Evolutionary conservation across 2,329 filamentous ascomycete genomes (phyloP), one percentile per base, ranked within the genome.

Genomic region (Trichoderma oligosporum): DNA sequence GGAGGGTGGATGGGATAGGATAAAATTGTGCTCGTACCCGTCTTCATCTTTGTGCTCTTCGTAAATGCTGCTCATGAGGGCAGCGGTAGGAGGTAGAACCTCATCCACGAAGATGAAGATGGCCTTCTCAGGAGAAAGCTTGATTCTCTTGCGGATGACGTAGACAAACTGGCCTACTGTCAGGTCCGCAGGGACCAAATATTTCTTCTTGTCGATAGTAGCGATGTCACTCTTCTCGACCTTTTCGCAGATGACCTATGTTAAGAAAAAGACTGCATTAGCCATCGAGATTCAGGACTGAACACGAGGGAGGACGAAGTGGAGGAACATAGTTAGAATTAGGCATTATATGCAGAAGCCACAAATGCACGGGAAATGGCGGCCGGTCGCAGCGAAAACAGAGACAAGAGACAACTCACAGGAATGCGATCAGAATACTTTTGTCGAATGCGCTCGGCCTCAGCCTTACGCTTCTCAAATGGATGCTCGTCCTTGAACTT

Each of bases 401-500:
- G 16, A 25, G 14, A 11, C 22, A 31, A 7, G 22, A n/a, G 25
- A 18, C 20, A 36, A 85, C 91, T 74, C 85, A 97, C 94, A 51
- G 94, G 94, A 78, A 99, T 99, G 69, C 94, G 91, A 76, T 99
- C 94, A 67, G 91, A 86, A 75, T 99, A 99, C 79, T 99, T 99
- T 82, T 97, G 92, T 66, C 94, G 91, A 75, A 97, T 97, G 76
- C 94, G 92, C 83, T 99, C 94, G 73, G 94, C 94, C 81, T 99
- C 94, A 65, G 94, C 94, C 90, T 97, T 97, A 81, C 94, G 91
- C 90, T 99, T 99, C 88, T 97, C 94, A 75, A 97, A 97, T 69
- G 91, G 91, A 77, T 97, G 94, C 85, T 97, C 94, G 87, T 99
- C 94, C 91, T 99, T 99, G 79, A 99, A 99, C 86, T 97, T 97